A percentile compares a stretch with the other conserved stretches of the same genome.
phyloP scores from a whole-genome alignment of 192 early-diverging fungal species.

The Gaertneriomyces semiglobifer region DNA sequence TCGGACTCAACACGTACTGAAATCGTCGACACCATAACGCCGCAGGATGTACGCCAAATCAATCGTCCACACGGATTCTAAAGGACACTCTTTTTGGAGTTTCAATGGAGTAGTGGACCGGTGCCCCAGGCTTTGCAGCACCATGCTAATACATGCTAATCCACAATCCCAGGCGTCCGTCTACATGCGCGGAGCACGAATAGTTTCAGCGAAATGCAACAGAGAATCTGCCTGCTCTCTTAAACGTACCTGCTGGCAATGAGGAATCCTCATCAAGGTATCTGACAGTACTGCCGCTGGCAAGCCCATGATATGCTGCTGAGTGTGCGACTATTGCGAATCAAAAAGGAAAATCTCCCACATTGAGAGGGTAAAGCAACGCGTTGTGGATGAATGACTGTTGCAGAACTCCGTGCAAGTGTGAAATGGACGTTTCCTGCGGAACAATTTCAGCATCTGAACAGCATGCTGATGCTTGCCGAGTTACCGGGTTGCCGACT shows the following conservation, averaged over 20 bases:
- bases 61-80: slow-evolving; percentile 83
- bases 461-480: too few relatives aligned
- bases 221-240: neutral
- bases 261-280: slow-evolving; percentile 10
- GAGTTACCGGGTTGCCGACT: too few relatives aligned
- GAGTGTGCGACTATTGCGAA: too few relatives aligned
- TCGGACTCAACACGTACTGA: slow-evolving; percentile 52
- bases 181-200: neutral
- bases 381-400: too few relatives aligned
- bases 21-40: slow-evolving; percentile 69
- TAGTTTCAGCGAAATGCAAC: neutral
- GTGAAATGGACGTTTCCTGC: too few relatives aligned
- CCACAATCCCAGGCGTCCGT: slow-evolving; percentile 77
- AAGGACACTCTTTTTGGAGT: slow-evolving; percentile 30
- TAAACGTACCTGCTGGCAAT: slow-evolving; percentile 13
- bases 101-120: slow-evolving; percentile 6
- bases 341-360: too few relatives aligned
- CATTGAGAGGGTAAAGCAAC: too few relatives aligned
- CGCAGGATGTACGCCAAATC: slow-evolving; percentile 78
- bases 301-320: neutral
- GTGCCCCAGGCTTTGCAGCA: slow-evolving; percentile 47
- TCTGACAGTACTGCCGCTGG: neutral
- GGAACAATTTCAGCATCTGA: too few relatives aligned
- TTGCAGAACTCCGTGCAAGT: too few relatives aligned
- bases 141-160: slow-evolving; percentile 78